phyloP scores from a whole-genome alignment of 257 asterid species.

The Linderniella brevidens region DNA sequence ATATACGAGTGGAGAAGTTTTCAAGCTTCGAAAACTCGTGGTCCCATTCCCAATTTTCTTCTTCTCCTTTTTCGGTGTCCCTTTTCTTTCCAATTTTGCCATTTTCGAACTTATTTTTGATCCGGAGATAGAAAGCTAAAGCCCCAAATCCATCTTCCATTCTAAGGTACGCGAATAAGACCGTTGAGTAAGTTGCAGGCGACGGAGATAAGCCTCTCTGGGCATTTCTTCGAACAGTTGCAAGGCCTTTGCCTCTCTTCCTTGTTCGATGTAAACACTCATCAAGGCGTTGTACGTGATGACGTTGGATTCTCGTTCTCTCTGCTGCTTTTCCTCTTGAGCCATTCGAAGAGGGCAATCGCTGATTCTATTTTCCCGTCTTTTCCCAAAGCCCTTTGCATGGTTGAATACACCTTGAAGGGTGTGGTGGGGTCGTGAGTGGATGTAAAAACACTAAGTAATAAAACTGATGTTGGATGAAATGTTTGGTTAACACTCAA shows the following conservation, averaged over 20 bases:
- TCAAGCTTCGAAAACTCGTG: constrained; percentile 58
- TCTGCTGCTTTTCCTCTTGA: constrained; percentile 42
- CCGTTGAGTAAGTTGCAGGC: constrained; percentile 75
- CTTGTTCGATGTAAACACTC: constrained; percentile 59
- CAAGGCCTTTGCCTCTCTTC: constrained; percentile 56
- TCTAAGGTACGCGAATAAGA: constrained; percentile 50
- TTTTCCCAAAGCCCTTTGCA: constrained; percentile 63
- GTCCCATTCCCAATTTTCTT: constrained; percentile 44
- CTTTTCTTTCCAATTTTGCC: constrained; percentile 51
- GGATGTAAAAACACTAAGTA: no score
- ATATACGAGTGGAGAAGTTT: constrained; percentile 42
- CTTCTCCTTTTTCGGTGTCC: no score
- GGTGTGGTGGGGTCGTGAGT: no score
- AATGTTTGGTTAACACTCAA: no score
- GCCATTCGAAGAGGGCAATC: constrained; percentile 69
- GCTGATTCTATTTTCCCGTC: constrained; percentile 47
- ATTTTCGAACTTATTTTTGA: constrained; percentile 21
- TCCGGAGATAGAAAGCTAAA: constrained; percentile 31
- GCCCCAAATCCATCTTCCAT: constrained; percentile 78
- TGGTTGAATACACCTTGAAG: constrained; percentile 62
- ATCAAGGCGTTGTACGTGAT: constrained; percentile 68
- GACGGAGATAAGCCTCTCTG: constrained; percentile 44
- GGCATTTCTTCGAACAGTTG: constrained; percentile 42
- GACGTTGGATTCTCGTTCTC: constrained; percentile 31
- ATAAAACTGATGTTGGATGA: no score